Evolutionary conservation across 495 filamentous ascomycete species (phyloP).

Genomic region (Hypoxylon fragiforme): DNA sequence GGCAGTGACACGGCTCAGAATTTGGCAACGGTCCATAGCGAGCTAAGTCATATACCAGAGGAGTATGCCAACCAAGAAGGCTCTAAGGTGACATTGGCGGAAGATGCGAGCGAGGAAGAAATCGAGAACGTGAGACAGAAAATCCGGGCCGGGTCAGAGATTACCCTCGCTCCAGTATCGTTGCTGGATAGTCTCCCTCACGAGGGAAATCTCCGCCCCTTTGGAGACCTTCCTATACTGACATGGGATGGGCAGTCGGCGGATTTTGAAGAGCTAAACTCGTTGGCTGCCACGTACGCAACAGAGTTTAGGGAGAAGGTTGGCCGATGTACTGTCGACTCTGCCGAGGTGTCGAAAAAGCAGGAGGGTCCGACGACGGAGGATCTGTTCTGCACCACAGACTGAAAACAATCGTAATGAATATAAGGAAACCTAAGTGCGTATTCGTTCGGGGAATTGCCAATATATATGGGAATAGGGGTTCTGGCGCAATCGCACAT

Average conservation of each 20-base stretch:
- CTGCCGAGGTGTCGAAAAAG: slow-evolving; percentile 22
- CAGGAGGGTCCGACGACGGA: slow-evolving; percentile 29
- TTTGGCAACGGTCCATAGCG: slow-evolving; percentile 71
- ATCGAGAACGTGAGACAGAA: slow-evolving; percentile 27
- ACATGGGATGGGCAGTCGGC: slow-evolving; percentile 45
- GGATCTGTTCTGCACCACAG: slow-evolving; percentile 38
- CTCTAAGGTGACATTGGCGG: slow-evolving; percentile 7
- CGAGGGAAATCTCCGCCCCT: slow-evolving; percentile 38
- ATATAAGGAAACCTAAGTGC: no score
- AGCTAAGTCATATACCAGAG: slow-evolving; percentile 70
- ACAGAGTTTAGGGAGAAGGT: slow-evolving; percentile 44
- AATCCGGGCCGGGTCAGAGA: slow-evolving; percentile 29
- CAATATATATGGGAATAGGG: slow-evolving; percentile 21
- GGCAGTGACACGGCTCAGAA: slow-evolving; percentile 52
- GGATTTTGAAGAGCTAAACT: slow-evolving; percentile 40
- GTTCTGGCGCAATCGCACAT: slow-evolving; percentile 12
- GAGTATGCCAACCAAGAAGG: slow-evolving; percentile 53
- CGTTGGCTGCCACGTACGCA: slow-evolving; percentile 44
- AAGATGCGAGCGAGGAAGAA: slow-evolving; percentile 34
- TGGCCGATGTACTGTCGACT: slow-evolving; percentile 42
- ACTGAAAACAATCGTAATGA: slow-evolving; percentile 1
- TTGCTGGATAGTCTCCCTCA: slow-evolving; percentile 45
- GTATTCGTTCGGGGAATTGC: no score
- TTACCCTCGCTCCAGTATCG: slow-evolving; percentile 32
- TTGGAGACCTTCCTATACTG: slow-evolving; percentile 46